These are phyloP conservation scores for Camellia japonica DNA, from an alignment of 148 eudicot genomes.

Conservation along the genomic window DNA sequence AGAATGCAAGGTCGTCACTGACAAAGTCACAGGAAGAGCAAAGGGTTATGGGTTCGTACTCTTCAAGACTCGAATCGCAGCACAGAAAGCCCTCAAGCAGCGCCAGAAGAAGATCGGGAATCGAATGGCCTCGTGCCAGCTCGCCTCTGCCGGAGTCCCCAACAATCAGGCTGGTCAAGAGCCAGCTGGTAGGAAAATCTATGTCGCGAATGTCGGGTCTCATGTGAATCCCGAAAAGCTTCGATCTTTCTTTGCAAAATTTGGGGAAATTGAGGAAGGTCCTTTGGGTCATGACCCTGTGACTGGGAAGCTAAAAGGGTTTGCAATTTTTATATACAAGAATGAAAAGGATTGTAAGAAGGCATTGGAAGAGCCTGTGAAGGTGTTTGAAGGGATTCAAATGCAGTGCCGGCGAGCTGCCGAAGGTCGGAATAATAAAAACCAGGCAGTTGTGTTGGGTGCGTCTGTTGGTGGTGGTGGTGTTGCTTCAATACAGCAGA, in stretches of 20 bases:
- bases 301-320: slow-evolving; percentile 46
- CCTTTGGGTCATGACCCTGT: slow-evolving; percentile 34
- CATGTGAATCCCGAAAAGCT: slow-evolving; percentile 30
- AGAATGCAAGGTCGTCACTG: slow-evolving; percentile 39
- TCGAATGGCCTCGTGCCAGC: slow-evolving; percentile 38
- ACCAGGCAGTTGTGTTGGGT: slow-evolving; percentile 2
- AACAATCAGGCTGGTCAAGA: background rate
- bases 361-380: slow-evolving; percentile 46
- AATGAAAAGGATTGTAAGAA: slow-evolving; percentile 38
- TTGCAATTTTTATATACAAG: slow-evolving; percentile 41
- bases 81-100: slow-evolving; percentile 36
- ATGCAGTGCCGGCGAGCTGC: slow-evolving; percentile 36
- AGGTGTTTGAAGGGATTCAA: slow-evolving; percentile 39
- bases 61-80: slow-evolving; percentile 27
- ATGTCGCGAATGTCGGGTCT: slow-evolving; percentile 42
- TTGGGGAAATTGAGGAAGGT: slow-evolving; percentile 55
- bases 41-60: slow-evolving; percentile 49
- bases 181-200: slow-evolving; percentile 30
- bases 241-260: slow-evolving; percentile 31
- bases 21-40: slow-evolving; percentile 37
- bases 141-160: slow-evolving; percentile 36
- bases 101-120: slow-evolving; percentile 45
- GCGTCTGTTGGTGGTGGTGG: background rate
- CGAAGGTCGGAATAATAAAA: slow-evolving; percentile 24
- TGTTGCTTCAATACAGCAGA: slow-evolving; percentile 4